These are phyloP conservation scores for Triticum dicoccoides DNA, from an alignment of 176 grass and related monocot species.

Conservation along the genomic window DNA sequence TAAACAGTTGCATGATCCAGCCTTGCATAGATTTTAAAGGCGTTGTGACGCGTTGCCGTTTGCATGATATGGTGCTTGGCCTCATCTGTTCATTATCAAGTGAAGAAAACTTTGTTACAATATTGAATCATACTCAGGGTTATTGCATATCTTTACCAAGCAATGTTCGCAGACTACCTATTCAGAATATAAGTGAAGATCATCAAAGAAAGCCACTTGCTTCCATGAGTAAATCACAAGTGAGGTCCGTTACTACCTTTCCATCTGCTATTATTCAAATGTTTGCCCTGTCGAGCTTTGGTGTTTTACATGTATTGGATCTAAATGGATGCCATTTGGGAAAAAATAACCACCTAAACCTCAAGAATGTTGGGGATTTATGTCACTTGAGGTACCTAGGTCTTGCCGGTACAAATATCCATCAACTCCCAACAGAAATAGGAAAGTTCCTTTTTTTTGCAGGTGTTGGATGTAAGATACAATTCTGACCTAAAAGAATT, in stretches of 20 bases:
- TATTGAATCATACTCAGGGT: neutral
- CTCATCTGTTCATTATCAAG: neutral
- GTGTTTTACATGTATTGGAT: neutral
- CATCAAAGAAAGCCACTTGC: neutral
- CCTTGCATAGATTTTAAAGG: neutral
- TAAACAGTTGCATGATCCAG: neutral
- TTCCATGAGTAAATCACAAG: neutral
- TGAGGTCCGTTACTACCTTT: neutral
- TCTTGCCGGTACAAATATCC: neutral
- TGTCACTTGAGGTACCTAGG: neutral
- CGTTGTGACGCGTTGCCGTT: neutral
- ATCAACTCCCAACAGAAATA: neutral
- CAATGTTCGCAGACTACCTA: neutral
- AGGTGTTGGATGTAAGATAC: neutral
- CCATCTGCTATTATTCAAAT: neutral
- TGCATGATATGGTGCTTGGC: conserved; percentile 23
- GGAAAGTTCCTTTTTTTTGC: neutral
- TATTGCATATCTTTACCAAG: neutral
- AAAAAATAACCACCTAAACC: neutral
- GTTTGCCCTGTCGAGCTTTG: neutral
- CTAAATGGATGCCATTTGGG: neutral
- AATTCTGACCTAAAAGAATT: neutral
- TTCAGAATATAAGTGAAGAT: neutral
- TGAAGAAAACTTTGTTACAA: neutral
- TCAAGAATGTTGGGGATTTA: neutral